Conservation (phyloP, 176 grass and related monocot species). For the Ensete glaucum region DNA sequence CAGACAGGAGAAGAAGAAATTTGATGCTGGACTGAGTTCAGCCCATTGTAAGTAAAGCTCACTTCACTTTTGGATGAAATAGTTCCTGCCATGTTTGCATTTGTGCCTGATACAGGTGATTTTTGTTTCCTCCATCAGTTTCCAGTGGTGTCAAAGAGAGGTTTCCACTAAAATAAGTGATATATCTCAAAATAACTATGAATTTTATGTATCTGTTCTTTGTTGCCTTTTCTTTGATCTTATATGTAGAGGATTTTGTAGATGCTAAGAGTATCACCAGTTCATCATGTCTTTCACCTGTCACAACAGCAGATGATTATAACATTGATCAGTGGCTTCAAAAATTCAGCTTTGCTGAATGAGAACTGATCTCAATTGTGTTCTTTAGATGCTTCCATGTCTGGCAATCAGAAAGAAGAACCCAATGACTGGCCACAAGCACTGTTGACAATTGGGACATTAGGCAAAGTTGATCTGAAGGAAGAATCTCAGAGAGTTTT, state of each 20-base stretch:
- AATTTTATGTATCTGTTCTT: too few species aligned
- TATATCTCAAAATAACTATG: too few species aligned
- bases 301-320: too few species aligned
- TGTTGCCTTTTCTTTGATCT: neutral
- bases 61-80: constrained; percentile 15
- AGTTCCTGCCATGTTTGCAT: too few species aligned
- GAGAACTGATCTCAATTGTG: neutral
- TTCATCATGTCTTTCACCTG: neutral
- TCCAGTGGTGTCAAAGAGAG: constrained; percentile 10
- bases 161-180: neutral
- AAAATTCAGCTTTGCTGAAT: neutral
- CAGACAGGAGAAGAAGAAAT: constrained; percentile 35
- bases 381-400: constrained; percentile 31
- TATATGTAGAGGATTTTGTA: neutral
- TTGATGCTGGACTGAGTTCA: constrained; percentile 6
- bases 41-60: constrained; percentile 18
- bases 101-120: neutral
- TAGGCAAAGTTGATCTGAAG: constrained; percentile 38
- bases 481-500: constrained; percentile 21
- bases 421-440: constrained; percentile 25
- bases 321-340: neutral
- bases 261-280: neutral
- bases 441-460: constrained; percentile 66
- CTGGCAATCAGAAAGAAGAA: constrained; percentile 28
- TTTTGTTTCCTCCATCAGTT: constrained; percentile 4